phyloP scores from a whole-genome alignment of 1,284 basidiomycete genomes.

The Apiotrichum montevideense region DNA sequence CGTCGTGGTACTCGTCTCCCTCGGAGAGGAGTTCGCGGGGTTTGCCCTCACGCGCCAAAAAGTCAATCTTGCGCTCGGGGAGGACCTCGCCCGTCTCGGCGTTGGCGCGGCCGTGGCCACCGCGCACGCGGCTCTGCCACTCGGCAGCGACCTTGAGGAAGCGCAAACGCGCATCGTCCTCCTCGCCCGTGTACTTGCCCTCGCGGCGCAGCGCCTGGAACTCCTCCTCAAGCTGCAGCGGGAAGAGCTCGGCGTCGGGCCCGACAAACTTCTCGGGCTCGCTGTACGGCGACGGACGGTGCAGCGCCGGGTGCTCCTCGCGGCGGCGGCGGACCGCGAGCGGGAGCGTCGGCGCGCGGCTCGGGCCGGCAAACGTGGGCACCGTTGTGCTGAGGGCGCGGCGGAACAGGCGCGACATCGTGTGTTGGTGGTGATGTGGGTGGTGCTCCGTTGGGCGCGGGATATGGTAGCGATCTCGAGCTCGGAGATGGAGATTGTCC shows the following conservation, averaged over 20 bases:
- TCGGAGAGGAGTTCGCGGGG: background rate
- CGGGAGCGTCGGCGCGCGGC: constrained; percentile 25
- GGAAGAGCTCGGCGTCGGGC: constrained; percentile 19
- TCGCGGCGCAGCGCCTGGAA: constrained; percentile 31
- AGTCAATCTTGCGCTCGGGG: constrained; percentile 5
- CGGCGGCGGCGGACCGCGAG: constrained; percentile 32
- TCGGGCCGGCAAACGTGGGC: constrained; percentile 14
- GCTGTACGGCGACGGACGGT: constrained; percentile 20
- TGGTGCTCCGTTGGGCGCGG: background rate
- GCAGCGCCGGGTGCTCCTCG: constrained; percentile 15
- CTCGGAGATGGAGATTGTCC: background rate
- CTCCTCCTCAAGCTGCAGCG: constrained; percentile 31
- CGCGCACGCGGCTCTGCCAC: constrained; percentile 39
- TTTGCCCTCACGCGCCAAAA: constrained; percentile 11
- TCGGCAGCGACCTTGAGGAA: constrained; percentile 31
- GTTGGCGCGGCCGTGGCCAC: constrained; percentile 8
- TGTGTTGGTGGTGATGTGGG: constrained; percentile 53
- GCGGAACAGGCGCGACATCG: constrained; percentile 38
- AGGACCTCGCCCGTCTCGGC: background rate
- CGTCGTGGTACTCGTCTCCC: background rate
- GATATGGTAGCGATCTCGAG: background rate
- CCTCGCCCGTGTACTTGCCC: constrained; percentile 28
- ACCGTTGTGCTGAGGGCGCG: constrained; percentile 22
- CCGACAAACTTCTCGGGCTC: constrained; percentile 17
- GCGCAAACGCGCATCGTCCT: constrained; percentile 26